Percentiles rank a stretch among this genome's conserved stretches.
Evolutionary conservation across 2,329 filamentous ascomycete genomes (phyloP).

Genomic region (Elsinoe fawcettii): DNA sequence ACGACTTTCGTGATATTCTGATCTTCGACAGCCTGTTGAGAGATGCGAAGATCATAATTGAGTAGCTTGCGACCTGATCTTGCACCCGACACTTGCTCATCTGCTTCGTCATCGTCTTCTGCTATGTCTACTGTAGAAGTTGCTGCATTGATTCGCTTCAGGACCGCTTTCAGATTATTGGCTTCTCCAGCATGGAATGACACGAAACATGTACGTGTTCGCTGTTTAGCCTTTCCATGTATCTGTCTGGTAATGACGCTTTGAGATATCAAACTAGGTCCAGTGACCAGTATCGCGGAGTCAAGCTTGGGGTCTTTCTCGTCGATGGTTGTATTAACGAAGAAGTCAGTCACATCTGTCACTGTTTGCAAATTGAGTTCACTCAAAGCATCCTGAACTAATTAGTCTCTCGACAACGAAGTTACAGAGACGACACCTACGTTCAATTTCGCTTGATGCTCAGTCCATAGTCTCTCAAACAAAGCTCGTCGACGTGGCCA

Average conservation of each 20-base stretch:
- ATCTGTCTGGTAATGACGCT: constrained; percentile 56
- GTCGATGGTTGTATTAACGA: constrained; percentile 15
- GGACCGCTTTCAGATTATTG: constrained; percentile 62
- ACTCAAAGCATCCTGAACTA: constrained; percentile 30
- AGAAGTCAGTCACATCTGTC: constrained; percentile 32
- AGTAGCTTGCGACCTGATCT: constrained; percentile 57
- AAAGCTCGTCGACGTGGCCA: constrained; percentile 47
- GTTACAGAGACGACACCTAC: constrained; percentile 29
- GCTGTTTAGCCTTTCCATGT: constrained; percentile 31
- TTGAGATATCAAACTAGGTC: constrained; percentile 70
- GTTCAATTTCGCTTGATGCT: constrained; percentile 57
- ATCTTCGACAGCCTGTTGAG: constrained; percentile 53
- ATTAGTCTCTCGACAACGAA: constrained; percentile 18
- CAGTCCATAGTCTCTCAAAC: constrained; percentile 57
- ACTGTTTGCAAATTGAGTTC: constrained; percentile 35
- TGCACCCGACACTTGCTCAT: constrained; percentile 27
- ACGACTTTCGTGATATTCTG: constrained; percentile 54
- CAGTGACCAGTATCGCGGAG: constrained; percentile 66
- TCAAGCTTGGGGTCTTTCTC: constrained; percentile 47
- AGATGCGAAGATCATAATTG: constrained; percentile 69
- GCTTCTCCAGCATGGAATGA: constrained; percentile 62
- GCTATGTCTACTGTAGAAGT: constrained; percentile 46
- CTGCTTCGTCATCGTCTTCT: constrained; percentile 48
- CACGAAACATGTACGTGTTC: constrained; percentile 51
- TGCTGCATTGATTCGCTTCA: constrained; percentile 67